Percentiles rank a stretch among this genome's conserved stretches.
Conservation (phyloP, 108 stramenopile genomes). For the Schizochytrium sp. region DNA sequence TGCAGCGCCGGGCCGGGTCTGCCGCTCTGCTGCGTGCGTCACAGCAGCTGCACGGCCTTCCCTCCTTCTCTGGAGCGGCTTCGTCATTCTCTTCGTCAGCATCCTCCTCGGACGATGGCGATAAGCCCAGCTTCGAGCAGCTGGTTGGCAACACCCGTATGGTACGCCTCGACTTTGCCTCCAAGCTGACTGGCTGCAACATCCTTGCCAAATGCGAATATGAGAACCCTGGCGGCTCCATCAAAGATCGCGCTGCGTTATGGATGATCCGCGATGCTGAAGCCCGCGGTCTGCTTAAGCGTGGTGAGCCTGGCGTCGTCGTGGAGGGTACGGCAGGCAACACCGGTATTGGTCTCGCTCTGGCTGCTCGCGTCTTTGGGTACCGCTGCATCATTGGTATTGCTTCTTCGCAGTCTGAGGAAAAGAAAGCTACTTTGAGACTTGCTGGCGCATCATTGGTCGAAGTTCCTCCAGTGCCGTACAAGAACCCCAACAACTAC, state of each 20-base stretch:
- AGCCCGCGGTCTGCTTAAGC: conserved; percentile 83
- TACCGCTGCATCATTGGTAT: conserved; percentile 88
- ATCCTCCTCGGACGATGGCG: background rate
- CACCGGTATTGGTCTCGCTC: conserved; percentile 89
- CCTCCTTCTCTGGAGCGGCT: background rate
- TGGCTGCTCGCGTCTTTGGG: conserved; percentile 88
- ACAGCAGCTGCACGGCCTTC: background rate
- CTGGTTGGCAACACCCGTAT: conserved; percentile 74
- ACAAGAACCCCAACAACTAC: conserved; percentile 11
- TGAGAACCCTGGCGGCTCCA: conserved; percentile 86
- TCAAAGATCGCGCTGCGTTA: conserved; percentile 88
- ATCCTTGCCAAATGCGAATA: conserved; percentile 85
- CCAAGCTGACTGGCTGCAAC: conserved; percentile 67
- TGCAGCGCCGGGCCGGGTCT: no score
- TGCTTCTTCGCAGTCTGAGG: conserved; percentile 90
- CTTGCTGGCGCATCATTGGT: conserved; percentile 81
- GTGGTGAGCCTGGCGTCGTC: conserved; percentile 76
- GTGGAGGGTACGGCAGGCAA: conserved; percentile 91
- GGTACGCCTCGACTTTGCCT: conserved; percentile 70
- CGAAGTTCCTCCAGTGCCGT: conserved; percentile 76
- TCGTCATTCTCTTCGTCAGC: no score
- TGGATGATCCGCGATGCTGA: conserved; percentile 87
- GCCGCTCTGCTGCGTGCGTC: no score
- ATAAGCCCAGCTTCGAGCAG: conserved; percentile 65
- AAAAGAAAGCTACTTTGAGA: conserved; percentile 86